Evolutionary conservation across 352 stramenopile genomes (phyloP), one percentile per base, ranked within the genome.

Genomic region (Phytophthora pseudosyringae): DNA sequence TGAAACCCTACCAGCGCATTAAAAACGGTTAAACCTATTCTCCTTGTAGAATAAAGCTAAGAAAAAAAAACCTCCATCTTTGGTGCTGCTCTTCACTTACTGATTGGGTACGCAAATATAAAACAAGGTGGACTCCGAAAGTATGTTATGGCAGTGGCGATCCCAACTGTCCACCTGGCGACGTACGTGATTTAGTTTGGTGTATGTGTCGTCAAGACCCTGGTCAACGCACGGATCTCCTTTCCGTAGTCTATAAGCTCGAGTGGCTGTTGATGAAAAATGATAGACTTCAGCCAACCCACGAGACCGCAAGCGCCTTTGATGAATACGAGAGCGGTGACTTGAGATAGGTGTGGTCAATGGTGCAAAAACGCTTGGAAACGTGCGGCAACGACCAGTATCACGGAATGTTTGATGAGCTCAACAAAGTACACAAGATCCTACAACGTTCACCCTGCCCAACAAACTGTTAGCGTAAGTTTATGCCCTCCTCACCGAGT

Each of bases 161-260:
- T 10, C 40, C 47, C 31, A 7, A 39, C 4, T 54, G 40, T 11
- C 10, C n/a, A 5, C 3, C 12, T 25, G n/a, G 33, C 6, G 21
- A 55, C 15, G 26, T n/a, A 11, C 35, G 29, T 3, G 21, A 55
- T 12, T 16, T 67, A 26, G 59, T 67, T 18, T 49, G 44, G 49
- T 32, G 16, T 4, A 67, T 67, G 59, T 67, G 59, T 28, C 54
- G 11, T 8, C 36, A 44, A 3, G 43, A 67, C 7, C 49, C 43
- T 21, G 9, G 36, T 18, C 25, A 48, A 41, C 50, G 55, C 4
- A 0, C n/a, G 3, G 44, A 5, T 29, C 21, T 64, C 6, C 31
- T 46, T 10, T 36, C 35, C 38, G 46, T 51, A 5, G 28, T 40
- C 8, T 35, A 45, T 15, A 18, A 51, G 15, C 45, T 64, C 5